These are phyloP conservation scores for Geosmithia morbida DNA, from an alignment of 2,329 filamentous ascomycete species.

Conservation along the genomic window DNA sequence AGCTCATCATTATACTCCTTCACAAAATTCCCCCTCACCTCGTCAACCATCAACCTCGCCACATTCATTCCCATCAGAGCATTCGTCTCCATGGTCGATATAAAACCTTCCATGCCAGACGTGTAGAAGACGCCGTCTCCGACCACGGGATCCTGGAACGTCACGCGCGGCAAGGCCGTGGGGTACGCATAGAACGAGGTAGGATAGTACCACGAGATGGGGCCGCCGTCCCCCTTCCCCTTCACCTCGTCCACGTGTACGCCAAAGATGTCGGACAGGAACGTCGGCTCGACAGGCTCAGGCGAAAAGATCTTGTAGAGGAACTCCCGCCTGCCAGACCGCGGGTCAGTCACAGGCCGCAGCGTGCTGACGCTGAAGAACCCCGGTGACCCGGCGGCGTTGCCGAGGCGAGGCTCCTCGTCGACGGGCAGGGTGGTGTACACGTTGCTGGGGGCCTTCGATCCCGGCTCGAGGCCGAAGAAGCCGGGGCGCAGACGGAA, in stretches of 20 bases:
- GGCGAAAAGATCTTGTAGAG: conserved; percentile 55
- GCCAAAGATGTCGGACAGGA: conserved; percentile 38
- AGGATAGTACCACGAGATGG: conserved; percentile 63
- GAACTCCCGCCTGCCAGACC: conserved; percentile 35
- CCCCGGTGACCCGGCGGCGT: conserved; percentile 53
- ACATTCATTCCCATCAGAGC: conserved; percentile 83
- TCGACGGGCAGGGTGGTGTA: conserved; percentile 64
- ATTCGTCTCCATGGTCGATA: conserved; percentile 95
- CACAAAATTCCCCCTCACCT: conserved; percentile 18
- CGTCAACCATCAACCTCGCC: conserved; percentile 54
- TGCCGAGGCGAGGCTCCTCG: conserved; percentile 34
- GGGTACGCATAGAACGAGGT: conserved; percentile 79
- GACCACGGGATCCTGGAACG: conserved; percentile 69
- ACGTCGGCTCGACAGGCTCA: conserved; percentile 31
- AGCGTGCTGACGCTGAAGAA: conserved; percentile 83
- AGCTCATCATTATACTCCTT: not conserved
- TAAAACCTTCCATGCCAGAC: conserved; percentile 77
- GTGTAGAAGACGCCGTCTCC: conserved; percentile 56
- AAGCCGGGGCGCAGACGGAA: conserved; percentile 54
- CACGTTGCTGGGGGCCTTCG: conserved; percentile 54
- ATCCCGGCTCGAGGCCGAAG: conserved; percentile 49
- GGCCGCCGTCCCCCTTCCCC: conserved; percentile 3
- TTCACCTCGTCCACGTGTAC: conserved; percentile 14
- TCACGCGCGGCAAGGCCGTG: conserved; percentile 66
- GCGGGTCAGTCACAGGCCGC: conserved; percentile 45